Evolutionary conservation across 257 asterid species (phyloP).

Genomic region (Apocynum venetum): DNA sequence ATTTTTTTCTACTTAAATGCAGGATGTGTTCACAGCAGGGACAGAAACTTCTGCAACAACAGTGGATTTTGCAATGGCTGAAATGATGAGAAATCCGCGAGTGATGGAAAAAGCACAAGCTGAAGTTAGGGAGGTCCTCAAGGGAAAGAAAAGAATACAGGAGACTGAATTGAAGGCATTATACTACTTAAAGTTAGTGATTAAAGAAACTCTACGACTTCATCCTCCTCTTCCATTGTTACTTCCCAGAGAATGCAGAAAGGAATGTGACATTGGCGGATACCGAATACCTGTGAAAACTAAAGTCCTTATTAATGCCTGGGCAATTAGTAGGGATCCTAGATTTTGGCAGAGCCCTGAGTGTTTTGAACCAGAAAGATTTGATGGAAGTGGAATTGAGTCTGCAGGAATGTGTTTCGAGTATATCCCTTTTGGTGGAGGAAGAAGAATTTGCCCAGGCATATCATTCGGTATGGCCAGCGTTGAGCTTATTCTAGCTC

Average conservation of each 20-base stretch:
- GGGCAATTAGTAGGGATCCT: no score
- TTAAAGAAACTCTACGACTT: no score
- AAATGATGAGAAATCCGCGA: slow-evolving; percentile 25
- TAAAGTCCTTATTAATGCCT: no score
- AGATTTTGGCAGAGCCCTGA: slow-evolving; percentile 3
- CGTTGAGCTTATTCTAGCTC: slow-evolving; percentile 24
- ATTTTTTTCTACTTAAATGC: neutral
- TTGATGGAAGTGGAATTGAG: slow-evolving; percentile 4
- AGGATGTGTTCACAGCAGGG: slow-evolving; percentile 28
- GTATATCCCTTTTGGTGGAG: slow-evolving; percentile 29
- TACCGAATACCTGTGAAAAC: neutral
- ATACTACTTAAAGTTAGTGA: slow-evolving; percentile 13
- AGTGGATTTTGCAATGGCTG: slow-evolving; percentile 26
- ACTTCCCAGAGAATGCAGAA: slow-evolving; percentile 17
- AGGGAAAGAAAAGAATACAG: slow-evolving; percentile 10
- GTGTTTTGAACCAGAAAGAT: slow-evolving; percentile 26
- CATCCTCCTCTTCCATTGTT: slow-evolving; percentile 21
- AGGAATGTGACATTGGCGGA: slow-evolving; percentile 3
- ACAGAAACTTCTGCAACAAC: slow-evolving; percentile 19
- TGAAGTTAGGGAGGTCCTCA: slow-evolving; percentile 19
- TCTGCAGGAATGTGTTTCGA: slow-evolving; percentile 17
- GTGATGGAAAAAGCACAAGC: slow-evolving; percentile 19
- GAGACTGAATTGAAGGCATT: slow-evolving; percentile 17
- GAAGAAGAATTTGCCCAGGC: slow-evolving; percentile 24
- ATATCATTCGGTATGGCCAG: slow-evolving; percentile 17